phyloP scores from a whole-genome alignment of 768 basidiomycete genomes.

The Boletus rex-veris region DNA sequence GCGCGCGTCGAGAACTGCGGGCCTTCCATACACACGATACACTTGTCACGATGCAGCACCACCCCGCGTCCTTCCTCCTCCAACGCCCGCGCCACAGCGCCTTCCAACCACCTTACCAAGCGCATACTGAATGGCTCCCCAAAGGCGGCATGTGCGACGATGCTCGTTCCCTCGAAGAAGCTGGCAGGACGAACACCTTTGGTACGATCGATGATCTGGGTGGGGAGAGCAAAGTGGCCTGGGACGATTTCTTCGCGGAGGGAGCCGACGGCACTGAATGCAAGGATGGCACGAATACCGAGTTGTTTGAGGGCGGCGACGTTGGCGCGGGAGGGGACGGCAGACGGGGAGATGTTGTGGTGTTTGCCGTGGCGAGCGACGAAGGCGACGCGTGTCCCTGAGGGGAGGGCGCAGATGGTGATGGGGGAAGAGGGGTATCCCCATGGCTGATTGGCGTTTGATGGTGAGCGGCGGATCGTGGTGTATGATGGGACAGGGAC shows the following conservation, averaged over 20 bases:
- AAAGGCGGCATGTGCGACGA: constrained; percentile 93
- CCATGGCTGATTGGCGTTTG: constrained; percentile 66
- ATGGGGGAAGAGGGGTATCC: constrained; percentile 89
- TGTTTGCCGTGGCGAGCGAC: constrained; percentile 84
- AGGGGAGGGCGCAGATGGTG: constrained; percentile 84
- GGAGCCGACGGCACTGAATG: constrained; percentile 94
- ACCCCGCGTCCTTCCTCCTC: constrained; percentile 55
- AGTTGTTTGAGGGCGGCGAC: constrained; percentile 92
- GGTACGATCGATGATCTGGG: constrained; percentile 94
- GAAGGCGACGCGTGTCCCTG: constrained; percentile 81
- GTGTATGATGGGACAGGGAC: constrained; percentile 18
- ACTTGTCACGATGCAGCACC: constrained; percentile 76
- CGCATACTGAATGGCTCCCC: constrained; percentile 83
- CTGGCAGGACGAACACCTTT: constrained; percentile 87
- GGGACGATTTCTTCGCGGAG: constrained; percentile 91
- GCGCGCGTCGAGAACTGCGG: constrained; percentile 98
- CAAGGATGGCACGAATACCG: constrained; percentile 84
- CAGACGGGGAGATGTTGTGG: constrained; percentile 76
- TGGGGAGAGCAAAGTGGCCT: constrained; percentile 83
- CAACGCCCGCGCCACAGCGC: constrained; percentile 60
- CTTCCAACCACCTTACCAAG: constrained; percentile 64
- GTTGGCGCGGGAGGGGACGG: constrained; percentile 86
- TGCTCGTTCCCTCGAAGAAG: constrained; percentile 77
- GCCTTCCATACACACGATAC: constrained; percentile 95
- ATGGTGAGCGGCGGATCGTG: background rate